Base-by-base conservation (phyloP, 2,329 filamentous ascomycete genomes). In the Neonectria neomacrospora region DNA sequence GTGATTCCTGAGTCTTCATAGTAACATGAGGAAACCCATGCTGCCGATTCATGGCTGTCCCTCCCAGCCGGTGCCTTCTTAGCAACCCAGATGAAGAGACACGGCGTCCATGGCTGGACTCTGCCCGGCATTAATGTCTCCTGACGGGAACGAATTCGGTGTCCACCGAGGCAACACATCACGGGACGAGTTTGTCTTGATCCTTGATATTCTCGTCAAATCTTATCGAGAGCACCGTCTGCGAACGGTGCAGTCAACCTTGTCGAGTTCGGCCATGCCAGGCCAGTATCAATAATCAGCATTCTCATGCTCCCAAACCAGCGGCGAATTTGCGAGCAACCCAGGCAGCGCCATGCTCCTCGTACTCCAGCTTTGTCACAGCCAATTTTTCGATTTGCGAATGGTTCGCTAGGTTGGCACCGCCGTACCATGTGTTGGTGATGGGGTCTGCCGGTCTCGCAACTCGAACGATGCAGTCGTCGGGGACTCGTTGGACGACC, bases 321-420 rank as follows among this genome's bases (percentile, higher is more conserved):
- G 60, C 39, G 1, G 81, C 82, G 75, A 97, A 96, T 74, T 87
- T 92, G 72, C 88, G 89, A 28, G 88, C 88, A 23, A 92, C 84
- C 92, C 92, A 95, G 1, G 81, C 82, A 58, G 86, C 87, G 9
- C 96, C 96, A 74, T 94, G 80, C 77, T 99, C 96, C 54, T 96
- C 88, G 76, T 99, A 99, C 75, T 99, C 93, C 65, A 91, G 86
- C 75, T 92, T 93, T 0, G 92, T 96, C n/a, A 97, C 91, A 2
- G 88, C 85, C 12, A 94, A 79, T 52, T 85, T 85, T 64, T 89
- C 85, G 54, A 96, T 82, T 41, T 91, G 84, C 44, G 84, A 83
- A 71, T 94, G 89, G 54, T 81, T 86, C 1, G 93, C 93, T 59
- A 97, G 82, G 61, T 88, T 86, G 22, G 91, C 91, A n/a, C 90